A percentile compares a stretch with the other conserved stretches of the same genome.
These are phyloP conservation scores for Penicillium cosmopolitanum DNA, from an alignment of 495 filamentous ascomycete species.

Conservation along the genomic window DNA sequence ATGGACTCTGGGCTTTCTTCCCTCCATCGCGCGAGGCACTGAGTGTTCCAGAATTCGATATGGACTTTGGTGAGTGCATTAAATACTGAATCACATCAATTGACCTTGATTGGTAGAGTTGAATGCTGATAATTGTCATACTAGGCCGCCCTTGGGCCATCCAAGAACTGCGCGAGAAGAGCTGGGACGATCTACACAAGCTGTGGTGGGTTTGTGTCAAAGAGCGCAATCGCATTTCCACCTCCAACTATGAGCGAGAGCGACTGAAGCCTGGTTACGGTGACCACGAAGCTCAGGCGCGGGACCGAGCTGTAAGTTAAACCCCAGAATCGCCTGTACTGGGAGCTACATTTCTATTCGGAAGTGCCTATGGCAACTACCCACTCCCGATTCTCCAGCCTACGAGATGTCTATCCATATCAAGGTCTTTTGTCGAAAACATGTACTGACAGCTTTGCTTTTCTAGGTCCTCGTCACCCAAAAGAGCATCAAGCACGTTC, in stretches of 20 bases:
- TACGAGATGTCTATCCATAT: too few relatives aligned
- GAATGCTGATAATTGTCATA: neutral
- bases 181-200: conserved; percentile 89
- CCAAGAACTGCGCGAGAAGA: conserved; percentile 85
- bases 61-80: conserved; percentile 61
- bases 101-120: neutral
- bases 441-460: conserved; percentile 5
- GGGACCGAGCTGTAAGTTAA: conserved; percentile 64
- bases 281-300: conserved; percentile 58
- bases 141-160: conserved; percentile 79
- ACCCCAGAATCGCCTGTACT: neutral
- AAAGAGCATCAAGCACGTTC: conserved; percentile 75
- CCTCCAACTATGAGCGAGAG: conserved; percentile 66
- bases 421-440: neutral
- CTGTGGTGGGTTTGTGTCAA: conserved; percentile 96
- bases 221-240: conserved; percentile 90
- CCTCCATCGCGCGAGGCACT: conserved; percentile 63
- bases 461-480: conserved; percentile 70
- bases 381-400: neutral
- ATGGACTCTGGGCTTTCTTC: conserved; percentile 97
- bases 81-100: neutral
- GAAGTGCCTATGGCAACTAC: neutral
- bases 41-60: conserved; percentile 67
- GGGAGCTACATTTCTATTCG: neutral
- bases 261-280: conserved; percentile 71